phyloP scores from a whole-genome alignment of 805 yeast genomes.

The Candida sonorensis region DNA sequence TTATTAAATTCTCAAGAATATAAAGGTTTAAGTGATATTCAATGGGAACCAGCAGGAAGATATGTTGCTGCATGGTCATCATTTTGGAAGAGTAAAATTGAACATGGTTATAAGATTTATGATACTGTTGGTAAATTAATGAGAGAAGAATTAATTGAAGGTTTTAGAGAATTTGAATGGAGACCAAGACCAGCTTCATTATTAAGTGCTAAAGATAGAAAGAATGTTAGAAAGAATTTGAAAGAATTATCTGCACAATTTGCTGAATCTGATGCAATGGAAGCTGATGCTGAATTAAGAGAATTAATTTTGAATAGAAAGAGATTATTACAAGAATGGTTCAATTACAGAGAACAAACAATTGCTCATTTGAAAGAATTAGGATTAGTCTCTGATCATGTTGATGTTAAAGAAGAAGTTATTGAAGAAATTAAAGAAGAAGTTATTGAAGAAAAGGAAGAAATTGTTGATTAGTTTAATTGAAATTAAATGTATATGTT shows the following conservation, averaged over 20 bases:
- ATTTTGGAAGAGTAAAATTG: conserved; percentile 73
- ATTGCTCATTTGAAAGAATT: conserved; percentile 41
- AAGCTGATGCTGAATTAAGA: conserved; percentile 85
- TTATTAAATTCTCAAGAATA: conserved; percentile 57
- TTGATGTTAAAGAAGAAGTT: conserved; percentile 42
- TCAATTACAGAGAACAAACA: conserved; percentile 57
- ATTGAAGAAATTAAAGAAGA: conserved; percentile 78
- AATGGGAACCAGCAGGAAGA: conserved; percentile 97
- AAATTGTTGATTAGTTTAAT: conserved; percentile 41
- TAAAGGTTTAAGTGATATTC: conserved; percentile 72
- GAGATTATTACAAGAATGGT: conserved; percentile 80
- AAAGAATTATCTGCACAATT: conserved; percentile 86
- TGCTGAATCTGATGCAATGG: conserved; percentile 94
- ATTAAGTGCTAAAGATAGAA: conserved; percentile 70
- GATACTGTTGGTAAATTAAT: conserved; percentile 75
- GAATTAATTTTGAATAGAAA: conserved; percentile 84
- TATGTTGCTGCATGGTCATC: conserved; percentile 86
- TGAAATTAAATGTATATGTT: not conserved
- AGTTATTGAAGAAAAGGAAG: conserved; percentile 65
- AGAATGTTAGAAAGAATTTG: conserved; percentile 85
- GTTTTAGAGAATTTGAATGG: conserved; percentile 88
- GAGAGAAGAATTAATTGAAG: conserved; percentile 72
- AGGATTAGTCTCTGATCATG: conserved; percentile 39
- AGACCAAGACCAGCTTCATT: conserved; percentile 91
- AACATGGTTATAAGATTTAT: conserved; percentile 84